phyloP scores from a whole-genome alignment of 768 basidiomycete genomes.

The Russula olivacea region DNA sequence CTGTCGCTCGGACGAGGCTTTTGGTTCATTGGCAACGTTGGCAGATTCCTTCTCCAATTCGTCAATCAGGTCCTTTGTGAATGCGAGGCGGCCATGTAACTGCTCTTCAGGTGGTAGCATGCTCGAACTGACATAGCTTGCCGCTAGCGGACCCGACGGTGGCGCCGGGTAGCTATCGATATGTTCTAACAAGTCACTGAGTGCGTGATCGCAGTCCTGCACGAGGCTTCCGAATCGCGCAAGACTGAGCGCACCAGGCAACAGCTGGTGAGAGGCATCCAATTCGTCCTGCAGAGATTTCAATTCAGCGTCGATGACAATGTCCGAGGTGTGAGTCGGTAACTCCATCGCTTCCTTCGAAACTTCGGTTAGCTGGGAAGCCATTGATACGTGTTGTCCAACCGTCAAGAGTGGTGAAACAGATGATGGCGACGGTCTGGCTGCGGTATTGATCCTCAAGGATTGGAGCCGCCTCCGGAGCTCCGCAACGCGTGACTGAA shows the following conservation, averaged over 20 bases:
- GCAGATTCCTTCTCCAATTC: constrained; percentile 40
- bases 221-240: constrained; percentile 46
- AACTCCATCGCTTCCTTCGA: constrained; percentile 42
- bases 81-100: constrained; percentile 52
- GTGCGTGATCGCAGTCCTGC: constrained; percentile 58
- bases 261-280: constrained; percentile 42
- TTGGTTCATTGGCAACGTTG: constrained; percentile 49
- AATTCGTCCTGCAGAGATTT: constrained; percentile 55
- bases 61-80: constrained; percentile 51
- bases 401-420: constrained; percentile 45
- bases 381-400: constrained; percentile 44
- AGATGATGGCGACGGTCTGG: constrained; percentile 38
- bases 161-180: constrained; percentile 74
- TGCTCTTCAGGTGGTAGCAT: constrained; percentile 59
- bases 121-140: constrained; percentile 40
- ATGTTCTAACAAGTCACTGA: constrained; percentile 82
- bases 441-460: constrained; percentile 51
- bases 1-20: constrained; percentile 53
- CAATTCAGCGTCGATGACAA: constrained; percentile 51
- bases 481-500: constrained; percentile 46
- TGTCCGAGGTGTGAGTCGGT: constrained; percentile 37
- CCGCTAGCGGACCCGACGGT: constrained; percentile 47
- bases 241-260: constrained; percentile 51
- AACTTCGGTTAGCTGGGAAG: constrained; percentile 42
- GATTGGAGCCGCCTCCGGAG: constrained; percentile 57